Conservation (phyloP, 257 asterid species). For the Knoxia roxburghii region DNA sequence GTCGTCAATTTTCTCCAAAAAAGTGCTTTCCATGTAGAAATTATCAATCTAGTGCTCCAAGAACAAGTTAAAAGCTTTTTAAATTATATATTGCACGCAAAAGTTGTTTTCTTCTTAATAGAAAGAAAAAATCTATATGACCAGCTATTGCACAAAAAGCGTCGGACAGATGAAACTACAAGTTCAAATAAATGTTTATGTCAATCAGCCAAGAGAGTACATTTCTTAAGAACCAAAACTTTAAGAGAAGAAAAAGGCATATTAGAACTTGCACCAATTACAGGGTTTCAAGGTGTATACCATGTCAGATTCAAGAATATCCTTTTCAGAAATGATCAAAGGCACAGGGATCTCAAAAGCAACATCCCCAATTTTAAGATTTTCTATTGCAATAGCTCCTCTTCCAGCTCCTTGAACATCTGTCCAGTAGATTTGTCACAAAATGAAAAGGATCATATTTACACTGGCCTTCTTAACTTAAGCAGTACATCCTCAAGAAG, state of each 20-base stretch:
- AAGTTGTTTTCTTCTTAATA: not conserved
- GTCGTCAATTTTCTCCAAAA: constrained; percentile 58
- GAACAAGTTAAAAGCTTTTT: not conserved
- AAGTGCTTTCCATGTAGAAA: constrained; percentile 36
- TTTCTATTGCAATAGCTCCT: constrained; percentile 74
- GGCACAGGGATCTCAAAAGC: constrained; percentile 83
- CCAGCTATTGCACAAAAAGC: not conserved
- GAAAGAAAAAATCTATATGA: not conserved
- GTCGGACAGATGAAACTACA: not conserved
- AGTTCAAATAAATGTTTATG: not conserved
- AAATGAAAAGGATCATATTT: constrained; percentile 2
- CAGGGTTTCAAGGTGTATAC: constrained; percentile 28
- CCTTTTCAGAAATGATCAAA: constrained; percentile 57
- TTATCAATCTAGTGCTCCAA: not conserved
- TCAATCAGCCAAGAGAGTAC: not conserved
- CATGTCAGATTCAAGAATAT: constrained; percentile 60
- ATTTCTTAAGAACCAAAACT: not conserved
- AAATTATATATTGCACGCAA: not conserved
- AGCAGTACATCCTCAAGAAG: not conserved
- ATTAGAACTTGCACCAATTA: constrained; percentile 6
- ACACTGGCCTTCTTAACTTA: constrained; percentile 3
- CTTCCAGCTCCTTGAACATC: constrained; percentile 94
- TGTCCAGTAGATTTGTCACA: constrained; percentile 18
- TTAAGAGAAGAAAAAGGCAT: not conserved
- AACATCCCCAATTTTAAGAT: constrained; percentile 64